Base-by-base conservation (phyloP, 495 filamentous ascomycete genomes). In the Aspergillus kassunensis region DNA sequence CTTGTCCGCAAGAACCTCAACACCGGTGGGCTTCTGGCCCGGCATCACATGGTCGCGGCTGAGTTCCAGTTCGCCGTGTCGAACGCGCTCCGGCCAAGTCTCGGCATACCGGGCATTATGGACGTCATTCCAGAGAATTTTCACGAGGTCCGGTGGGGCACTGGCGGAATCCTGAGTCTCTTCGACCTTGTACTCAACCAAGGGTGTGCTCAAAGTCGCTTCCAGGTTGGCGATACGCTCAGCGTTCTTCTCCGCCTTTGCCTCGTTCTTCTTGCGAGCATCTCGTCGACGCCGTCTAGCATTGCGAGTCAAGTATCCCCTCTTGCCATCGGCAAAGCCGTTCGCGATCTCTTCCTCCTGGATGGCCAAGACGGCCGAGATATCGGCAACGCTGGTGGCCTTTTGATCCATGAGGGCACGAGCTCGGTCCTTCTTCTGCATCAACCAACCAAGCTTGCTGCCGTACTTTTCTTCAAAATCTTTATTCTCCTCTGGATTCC, bases 371-470 rank as follows among this genome's bases (percentile, higher is more conserved):
- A 95, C 86, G 20, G 82, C 83, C 1, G 93, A 89, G 20, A 97
- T 70, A 67, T 98, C 93, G 23, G 93, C 93, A 16, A 96, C 75
- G 10, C 76, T 78, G 63, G 91, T 95, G n/a, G 87, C 88, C 67
- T 86, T 90, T 75, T 96, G 89, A 74, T 96, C 76, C 85, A 89
- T 90, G 24, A 97, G 65, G 41, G 68, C 75, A 20, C 72, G 64
- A 10, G 81, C 87, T 27, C 88, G 76, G 57, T 83, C 70, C 58
- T 78, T 81, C 58, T 72, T 74, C 54, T 67, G 58, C 66, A 77
- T 69, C 31, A 75, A 54, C 59, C 70, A 65, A 20, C 74, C 77
- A 8, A 71, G 42, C 47, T 72, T 66, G 55, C 70, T 59, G 27
- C 50, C 63, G 56, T 78, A 72, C 55, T 74, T 67, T 45, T 74